Evolutionary conservation across 768 basidiomycete species (phyloP).

Genomic region (Lactarius tabidus): DNA sequence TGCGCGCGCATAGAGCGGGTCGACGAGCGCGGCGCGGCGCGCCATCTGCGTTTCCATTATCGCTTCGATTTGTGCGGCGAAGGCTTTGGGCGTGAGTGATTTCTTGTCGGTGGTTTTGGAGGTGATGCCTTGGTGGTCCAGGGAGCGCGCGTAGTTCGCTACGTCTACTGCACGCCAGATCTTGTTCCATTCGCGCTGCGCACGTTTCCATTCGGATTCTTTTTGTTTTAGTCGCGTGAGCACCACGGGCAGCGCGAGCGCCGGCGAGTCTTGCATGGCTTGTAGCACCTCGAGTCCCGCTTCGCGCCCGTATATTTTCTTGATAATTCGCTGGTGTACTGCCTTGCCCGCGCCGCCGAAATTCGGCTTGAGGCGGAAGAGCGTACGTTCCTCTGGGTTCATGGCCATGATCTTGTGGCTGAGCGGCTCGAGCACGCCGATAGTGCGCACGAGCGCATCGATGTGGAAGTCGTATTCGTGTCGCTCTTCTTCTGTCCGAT

Average conservation of each 20-base stretch:
- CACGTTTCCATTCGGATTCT: conserved; percentile 98
- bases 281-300: conserved; percentile 75
- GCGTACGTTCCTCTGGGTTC: conserved; percentile 67
- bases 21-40: conserved; percentile 57
- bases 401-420: conserved; percentile 82
- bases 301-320: conserved; percentile 95
- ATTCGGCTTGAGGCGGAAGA: conserved; percentile 86
- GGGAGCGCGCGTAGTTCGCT: conserved; percentile 86
- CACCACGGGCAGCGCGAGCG: conserved; percentile 85
- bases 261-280: conserved; percentile 91
- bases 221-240: conserved; percentile 88
- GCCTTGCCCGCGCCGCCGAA: conserved; percentile 79
- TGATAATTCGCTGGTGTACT: conserved; percentile 89
- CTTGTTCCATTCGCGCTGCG: conserved; percentile 97
- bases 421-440: conserved; percentile 86
- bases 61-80: conserved; percentile 81
- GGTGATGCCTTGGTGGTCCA: conserved; percentile 89
- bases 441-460: conserved; percentile 90
- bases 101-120: conserved; percentile 94
- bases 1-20: conserved; percentile 53
- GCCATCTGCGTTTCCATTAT: conserved; percentile 79
- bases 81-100: conserved; percentile 64
- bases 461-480: conserved; percentile 99
- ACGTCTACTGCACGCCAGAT: conserved; percentile 97
- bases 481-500: conserved; percentile 94